Conservation (phyloP, 352 stramenopile species). For the Globisporangium uncinulatum region DNA sequence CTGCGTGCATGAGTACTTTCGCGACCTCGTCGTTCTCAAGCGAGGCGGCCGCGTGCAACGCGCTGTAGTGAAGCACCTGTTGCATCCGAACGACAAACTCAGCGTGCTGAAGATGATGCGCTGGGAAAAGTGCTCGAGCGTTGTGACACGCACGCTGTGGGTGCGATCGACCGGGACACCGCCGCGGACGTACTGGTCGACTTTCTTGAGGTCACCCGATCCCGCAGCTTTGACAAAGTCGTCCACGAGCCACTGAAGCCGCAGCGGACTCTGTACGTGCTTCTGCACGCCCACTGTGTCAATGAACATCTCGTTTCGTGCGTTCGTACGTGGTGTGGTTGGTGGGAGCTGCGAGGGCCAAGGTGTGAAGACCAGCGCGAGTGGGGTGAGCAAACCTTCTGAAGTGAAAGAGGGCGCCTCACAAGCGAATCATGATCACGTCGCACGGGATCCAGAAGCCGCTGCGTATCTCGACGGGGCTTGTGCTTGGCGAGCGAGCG, state of each 20-base stretch:
- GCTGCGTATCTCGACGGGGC: conserved; percentile 12
- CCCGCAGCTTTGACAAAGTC: conserved; percentile 51
- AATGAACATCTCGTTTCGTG: background rate
- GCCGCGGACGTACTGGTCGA: conserved; percentile 44
- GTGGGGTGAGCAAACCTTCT: background rate
- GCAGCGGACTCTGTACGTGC: conserved; percentile 43
- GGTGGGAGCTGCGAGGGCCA: background rate
- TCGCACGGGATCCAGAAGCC: conserved; percentile 20
- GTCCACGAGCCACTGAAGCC: conserved; percentile 46
- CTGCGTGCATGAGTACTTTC: conserved; percentile 38
- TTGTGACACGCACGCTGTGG: conserved; percentile 29
- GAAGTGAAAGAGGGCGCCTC: background rate
- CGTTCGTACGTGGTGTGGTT: background rate
- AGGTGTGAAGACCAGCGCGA: background rate
- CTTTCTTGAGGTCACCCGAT: conserved; percentile 27
- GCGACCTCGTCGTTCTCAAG: conserved; percentile 27
- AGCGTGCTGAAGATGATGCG: too few relatives aligned
- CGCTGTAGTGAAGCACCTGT: conserved; percentile 42
- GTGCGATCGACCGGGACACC: conserved; percentile 46
- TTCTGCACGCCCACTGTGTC: conserved; percentile 22
- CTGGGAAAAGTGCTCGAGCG: too few relatives aligned
- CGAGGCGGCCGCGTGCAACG: conserved; percentile 38
- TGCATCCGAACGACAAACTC: background rate
- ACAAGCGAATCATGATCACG: background rate
- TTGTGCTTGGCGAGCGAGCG: conserved; percentile 30